Evolutionary conservation across 1,284 basidiomycete genomes (phyloP), one percentile per base, ranked within the genome.

Genomic region (Sporisorium iseilematis-ciliati): DNA sequence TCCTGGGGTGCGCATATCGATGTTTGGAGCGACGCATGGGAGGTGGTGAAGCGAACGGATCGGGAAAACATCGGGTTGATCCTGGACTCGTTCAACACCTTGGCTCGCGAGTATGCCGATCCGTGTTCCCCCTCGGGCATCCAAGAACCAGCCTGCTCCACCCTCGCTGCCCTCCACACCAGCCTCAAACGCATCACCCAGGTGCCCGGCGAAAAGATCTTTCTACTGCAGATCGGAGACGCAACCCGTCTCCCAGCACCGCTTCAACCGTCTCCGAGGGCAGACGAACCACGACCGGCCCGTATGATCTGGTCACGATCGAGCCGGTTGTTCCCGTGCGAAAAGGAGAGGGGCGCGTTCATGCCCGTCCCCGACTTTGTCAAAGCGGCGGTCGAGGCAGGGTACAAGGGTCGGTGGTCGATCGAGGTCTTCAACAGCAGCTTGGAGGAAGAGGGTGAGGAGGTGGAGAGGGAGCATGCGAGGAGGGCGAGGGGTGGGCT

Each of bases 11-110:
- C 62, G 12, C 61, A 74, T 29, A 48, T 74, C 18, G 68, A 70
- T 25, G 57, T 75, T 4, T 86, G 86, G 85, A 57, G 66, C 26
- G 70, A 84, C 40, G 85, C 84, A 0, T 86, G 79, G 78, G 51
- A 78, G 2, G 70, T 82, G 10, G 81, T 86, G 11, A 45, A 72
- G 25, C 8, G 25, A 1, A 77, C 70, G 7, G 65, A 84, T 50
- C 63, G 82, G 3, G 57, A 65, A 5, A 85, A 86, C 46, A 60
- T 86, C 11, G 86, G 86, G 3, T 48, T 86, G 40, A 83, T 83
- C 43, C 58, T 86, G 58, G 86, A 86, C 70, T 77, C 78, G 12
- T 86, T 86, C 79, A 86, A 86, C 65, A 85, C 82, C 2, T 73
- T 86, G 14, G 86, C 78, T 0, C 70, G 80, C 49, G 82, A 84